Evolutionary conservation across 1,284 basidiomycete species (phyloP), one percentile per base, ranked within the genome.

Genomic region (Leccinum glutinopallens): DNA sequence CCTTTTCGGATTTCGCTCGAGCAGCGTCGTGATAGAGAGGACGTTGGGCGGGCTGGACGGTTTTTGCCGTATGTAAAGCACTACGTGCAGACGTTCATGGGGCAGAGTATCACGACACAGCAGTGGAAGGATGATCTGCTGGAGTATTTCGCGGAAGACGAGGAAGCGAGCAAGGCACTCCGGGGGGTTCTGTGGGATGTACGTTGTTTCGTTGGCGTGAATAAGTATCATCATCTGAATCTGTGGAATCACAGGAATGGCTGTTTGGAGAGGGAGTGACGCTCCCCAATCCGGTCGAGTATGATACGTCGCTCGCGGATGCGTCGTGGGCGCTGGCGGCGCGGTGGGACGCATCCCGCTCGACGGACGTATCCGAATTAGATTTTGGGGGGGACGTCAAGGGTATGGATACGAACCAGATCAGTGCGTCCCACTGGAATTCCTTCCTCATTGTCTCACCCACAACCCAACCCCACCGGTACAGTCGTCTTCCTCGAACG

Each of bases 121-220:
- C 86, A 97, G 71, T 98, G 96, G 95, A 91, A 92, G 72, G 80
- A 82, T 5, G 94, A 98, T 74, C 80, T 99, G 22, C 93, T 91
- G 71, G 79, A 75, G n/a, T 97, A 91, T 76, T 98, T 88, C 78
- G 79, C 80, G 68, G 80, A 82, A 68, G 78, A 91, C 72, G 84
- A 49, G 84, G 29, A 84, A 83, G 10, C 75, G 80, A 9, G 85
- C 89, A 84, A 88, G 67, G 84, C 85, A 37, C 83, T 98, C 43
- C 83, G 91, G 68, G 83, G 79, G 60, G 83, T 97, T 51, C 88
- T 96, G 72, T 96, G 91, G 88, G 79, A 95, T 73, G 93, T 89
- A 67, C 67, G 84, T 76, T 5, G 35, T 41, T 32, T 56, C 25
- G 63, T 58, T 22, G 25, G 7, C n/a, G 10, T 32, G 15, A 54